phyloP scores from a whole-genome alignment of 2,329 filamentous ascomycete species.

The Lachnellula cervina region DNA sequence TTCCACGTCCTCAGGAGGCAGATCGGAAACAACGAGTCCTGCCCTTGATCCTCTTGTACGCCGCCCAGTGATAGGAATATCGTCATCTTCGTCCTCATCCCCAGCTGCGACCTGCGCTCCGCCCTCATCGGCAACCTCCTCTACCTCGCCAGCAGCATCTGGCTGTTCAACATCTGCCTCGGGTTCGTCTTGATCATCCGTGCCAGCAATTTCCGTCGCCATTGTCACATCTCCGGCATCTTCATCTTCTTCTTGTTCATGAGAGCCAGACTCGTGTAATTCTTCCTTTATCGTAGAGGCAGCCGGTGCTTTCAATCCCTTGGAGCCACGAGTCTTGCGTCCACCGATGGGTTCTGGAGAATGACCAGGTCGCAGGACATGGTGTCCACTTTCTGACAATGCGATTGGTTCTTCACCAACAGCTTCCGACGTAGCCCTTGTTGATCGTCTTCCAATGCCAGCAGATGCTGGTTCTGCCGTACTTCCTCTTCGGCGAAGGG shows the following conservation, averaged over 20 bases:
- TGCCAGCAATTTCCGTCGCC: slow-evolving; percentile 24
- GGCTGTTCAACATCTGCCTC: slow-evolving; percentile 13
- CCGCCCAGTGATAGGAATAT: slow-evolving; percentile 35
- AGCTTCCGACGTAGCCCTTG: slow-evolving; percentile 37
- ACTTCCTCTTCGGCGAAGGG: slow-evolving; percentile 17
- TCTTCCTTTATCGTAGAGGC: slow-evolving; percentile 32
- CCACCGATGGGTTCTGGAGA: slow-evolving; percentile 49
- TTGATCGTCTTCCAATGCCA: slow-evolving; percentile 23
- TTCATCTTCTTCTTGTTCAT: slow-evolving; percentile 24
- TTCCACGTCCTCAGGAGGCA: slow-evolving; percentile 35
- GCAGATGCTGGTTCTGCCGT: slow-evolving; percentile 24
- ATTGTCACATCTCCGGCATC: slow-evolving; percentile 8
- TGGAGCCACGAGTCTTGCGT: slow-evolving; percentile 27
- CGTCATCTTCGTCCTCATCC: slow-evolving; percentile 31
- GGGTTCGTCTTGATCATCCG: slow-evolving; percentile 25
- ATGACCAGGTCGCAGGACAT: slow-evolving; percentile 46
- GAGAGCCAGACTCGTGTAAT: slow-evolving; percentile 29
- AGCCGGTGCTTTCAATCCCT: slow-evolving; percentile 27
- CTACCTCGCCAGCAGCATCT: slow-evolving; percentile 10
- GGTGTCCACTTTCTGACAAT: slow-evolving; percentile 56
- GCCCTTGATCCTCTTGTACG: slow-evolving; percentile 28
- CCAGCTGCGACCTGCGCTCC: slow-evolving; percentile 1
- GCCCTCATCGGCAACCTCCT: slow-evolving; percentile 30
- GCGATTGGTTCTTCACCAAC: slow-evolving; percentile 54
- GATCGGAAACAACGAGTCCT: slow-evolving; percentile 31